Evolutionary conservation across 140 eudicot species (phyloP), one percentile per base, ranked within the genome.

Genomic region (Flaveria floridana): DNA sequence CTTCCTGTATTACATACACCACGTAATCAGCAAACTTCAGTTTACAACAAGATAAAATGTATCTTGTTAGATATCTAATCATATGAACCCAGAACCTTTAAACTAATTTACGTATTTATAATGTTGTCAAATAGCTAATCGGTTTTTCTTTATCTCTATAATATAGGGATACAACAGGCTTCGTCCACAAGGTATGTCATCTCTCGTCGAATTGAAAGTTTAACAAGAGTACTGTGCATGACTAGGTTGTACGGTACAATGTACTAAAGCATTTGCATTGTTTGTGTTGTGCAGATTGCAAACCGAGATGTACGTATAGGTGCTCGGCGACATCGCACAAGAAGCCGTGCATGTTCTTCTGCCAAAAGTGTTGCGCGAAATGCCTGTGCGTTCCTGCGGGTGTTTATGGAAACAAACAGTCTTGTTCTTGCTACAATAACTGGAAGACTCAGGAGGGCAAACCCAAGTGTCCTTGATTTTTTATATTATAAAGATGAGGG

Each of bases 271-370:
- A 3, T 8, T 61, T 51, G 3, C 70, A 59, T 51, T 37, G 39
- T 59, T 28, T 39, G 47, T 71, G 6, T 21, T 59, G 57, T 59
- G 61, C 64, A 86, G 96, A 88, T 65, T 90, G 95, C 84, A 78
- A 76, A 21, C 89, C 91, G 0, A 85, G 79, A 66, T 88, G 96
- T 69, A 80, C 83, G 10, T 86, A 90, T 28, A 58, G 96, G 12
- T 90, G 96, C 82, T 90, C 95, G 14, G 91, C 91, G 3, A 90
- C 96, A 13, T 90, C 96, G 6, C 96, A 90, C 86, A 87, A 73
- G 88, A 90, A 90, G 84, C 96, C 96, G 2, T 90, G 96, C 78
- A 90, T 90, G 96, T 86, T 87, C 67, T 90, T 82, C 84, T 90
- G 96, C 68, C 82, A 70, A 61, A 90, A 90, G 81, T 90, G 96